These are phyloP conservation scores for Tuber calosporum DNA, from an alignment of 495 filamentous ascomycete genomes.

Conservation along the genomic window DNA sequence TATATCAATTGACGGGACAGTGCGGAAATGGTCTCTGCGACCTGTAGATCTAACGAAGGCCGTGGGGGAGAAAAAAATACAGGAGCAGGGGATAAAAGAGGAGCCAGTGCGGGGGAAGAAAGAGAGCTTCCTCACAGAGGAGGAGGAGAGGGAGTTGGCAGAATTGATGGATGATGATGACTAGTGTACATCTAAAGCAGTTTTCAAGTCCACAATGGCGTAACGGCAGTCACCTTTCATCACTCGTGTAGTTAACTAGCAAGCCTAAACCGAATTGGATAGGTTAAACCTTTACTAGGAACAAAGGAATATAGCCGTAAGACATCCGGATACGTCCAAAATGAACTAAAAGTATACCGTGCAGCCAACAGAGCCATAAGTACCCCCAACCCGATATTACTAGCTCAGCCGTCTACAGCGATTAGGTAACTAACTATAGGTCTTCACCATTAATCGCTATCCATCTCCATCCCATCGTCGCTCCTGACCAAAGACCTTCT, in stretches of 20 bases:
- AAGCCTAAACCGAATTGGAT: background rate
- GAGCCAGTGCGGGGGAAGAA: constrained; percentile 43
- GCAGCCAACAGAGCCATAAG: background rate
- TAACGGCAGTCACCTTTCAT: background rate
- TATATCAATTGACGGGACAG: constrained; percentile 79
- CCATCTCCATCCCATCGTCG: constrained; percentile 41
- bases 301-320: background rate
- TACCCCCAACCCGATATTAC: background rate
- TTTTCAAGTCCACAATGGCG: background rate
- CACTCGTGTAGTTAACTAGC: background rate
- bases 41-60: constrained; percentile 58
- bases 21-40: constrained; percentile 70
- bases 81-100: constrained; percentile 48
- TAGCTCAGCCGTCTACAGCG: background rate
- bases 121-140: constrained; percentile 57
- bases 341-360: background rate
- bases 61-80: constrained; percentile 48
- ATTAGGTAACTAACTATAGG: background rate
- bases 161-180: constrained; percentile 76
- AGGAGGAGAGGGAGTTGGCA: constrained; percentile 80
- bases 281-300: background rate
- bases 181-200: constrained; percentile 18
- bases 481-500: constrained; percentile 29
- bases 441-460: constrained; percentile 27
- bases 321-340: background rate